Evolutionary conservation across 2,329 filamentous ascomycete species (phyloP).

Genomic region (Ophiostoma novo-ulmi): DNA sequence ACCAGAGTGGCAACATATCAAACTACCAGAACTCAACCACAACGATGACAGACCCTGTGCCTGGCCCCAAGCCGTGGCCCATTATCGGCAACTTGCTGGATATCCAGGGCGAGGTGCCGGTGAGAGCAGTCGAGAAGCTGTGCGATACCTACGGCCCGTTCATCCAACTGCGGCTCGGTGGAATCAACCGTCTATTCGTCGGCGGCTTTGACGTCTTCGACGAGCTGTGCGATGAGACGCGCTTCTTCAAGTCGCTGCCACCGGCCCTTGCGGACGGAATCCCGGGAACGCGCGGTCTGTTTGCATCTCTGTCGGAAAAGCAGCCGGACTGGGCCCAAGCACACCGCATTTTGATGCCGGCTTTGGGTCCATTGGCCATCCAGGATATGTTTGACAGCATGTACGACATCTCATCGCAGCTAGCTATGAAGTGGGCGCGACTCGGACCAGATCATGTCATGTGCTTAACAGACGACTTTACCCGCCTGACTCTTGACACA

Average conservation of each 20-base stretch:
- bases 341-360: slow-evolving; percentile 60
- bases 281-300: slow-evolving; percentile 23
- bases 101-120: slow-evolving; percentile 27
- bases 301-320: slow-evolving; percentile 31
- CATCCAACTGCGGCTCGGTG: slow-evolving; percentile 23
- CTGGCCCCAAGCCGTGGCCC: slow-evolving; percentile 17
- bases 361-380: slow-evolving; percentile 64
- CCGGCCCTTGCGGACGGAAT: slow-evolving; percentile 12
- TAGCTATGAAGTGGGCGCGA: slow-evolving; percentile 65
- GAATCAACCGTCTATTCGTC: slow-evolving; percentile 22
- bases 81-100: slow-evolving; percentile 29
- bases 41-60: neutral
- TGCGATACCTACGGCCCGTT: slow-evolving; percentile 26
- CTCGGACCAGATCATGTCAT: slow-evolving; percentile 54
- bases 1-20: neutral
- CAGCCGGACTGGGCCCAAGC: slow-evolving; percentile 63
- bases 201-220: slow-evolving; percentile 26
- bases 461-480: slow-evolving; percentile 59
- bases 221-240: slow-evolving; percentile 29
- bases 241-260: slow-evolving; percentile 21
- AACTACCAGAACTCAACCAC: neutral
- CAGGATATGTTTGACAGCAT: slow-evolving; percentile 62
- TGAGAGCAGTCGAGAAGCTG: slow-evolving; percentile 22
- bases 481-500: slow-evolving; percentile 56
- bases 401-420: slow-evolving; percentile 61